Conservation (phyloP, 805 yeast species). For the Priceomyces castillae region DNA sequence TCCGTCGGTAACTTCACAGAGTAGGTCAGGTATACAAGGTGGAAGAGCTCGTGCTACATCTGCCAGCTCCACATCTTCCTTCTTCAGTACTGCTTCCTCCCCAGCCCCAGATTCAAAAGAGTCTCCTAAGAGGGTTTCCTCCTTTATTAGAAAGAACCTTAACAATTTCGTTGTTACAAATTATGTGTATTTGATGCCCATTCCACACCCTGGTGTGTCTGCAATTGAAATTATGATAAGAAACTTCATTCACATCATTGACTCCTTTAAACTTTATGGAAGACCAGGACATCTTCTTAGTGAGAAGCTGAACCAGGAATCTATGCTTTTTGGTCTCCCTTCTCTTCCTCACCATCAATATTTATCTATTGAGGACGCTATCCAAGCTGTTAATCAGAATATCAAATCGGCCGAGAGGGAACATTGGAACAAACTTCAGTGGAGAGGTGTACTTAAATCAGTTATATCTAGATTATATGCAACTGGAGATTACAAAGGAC, state of each 20-base stretch:
- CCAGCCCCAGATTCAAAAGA: constrained; percentile 12
- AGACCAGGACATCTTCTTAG: constrained; percentile 72
- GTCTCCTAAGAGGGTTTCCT: constrained; percentile 10
- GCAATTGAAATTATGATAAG: constrained; percentile 73
- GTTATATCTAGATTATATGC: constrained; percentile 10
- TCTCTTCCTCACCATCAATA: constrained; percentile 67
- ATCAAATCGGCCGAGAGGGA: constrained; percentile 18
- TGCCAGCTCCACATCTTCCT: constrained; percentile 25
- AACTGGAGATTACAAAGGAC: constrained; percentile 30
- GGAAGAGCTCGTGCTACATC: constrained; percentile 21
- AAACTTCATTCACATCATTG: constrained; percentile 64
- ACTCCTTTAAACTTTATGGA: constrained; percentile 70
- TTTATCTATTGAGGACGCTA: constrained; percentile 33
- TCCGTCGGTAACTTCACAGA: constrained; percentile 16
- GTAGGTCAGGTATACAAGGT: neutral
- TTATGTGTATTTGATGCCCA: constrained; percentile 67
- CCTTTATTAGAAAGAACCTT: constrained; percentile 29
- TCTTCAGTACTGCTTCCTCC: constrained; percentile 27
- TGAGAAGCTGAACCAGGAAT: constrained; percentile 61
- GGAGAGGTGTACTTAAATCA: constrained; percentile 27
- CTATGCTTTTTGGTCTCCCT: constrained; percentile 74
- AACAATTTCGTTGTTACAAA: constrained; percentile 31
- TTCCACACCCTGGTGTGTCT: constrained; percentile 66
- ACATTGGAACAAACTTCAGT: constrained; percentile 26
- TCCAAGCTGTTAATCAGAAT: constrained; percentile 16